phyloP scores from a whole-genome alignment of 192 early-diverging fungal species.

The Linderina pennispora region DNA sequence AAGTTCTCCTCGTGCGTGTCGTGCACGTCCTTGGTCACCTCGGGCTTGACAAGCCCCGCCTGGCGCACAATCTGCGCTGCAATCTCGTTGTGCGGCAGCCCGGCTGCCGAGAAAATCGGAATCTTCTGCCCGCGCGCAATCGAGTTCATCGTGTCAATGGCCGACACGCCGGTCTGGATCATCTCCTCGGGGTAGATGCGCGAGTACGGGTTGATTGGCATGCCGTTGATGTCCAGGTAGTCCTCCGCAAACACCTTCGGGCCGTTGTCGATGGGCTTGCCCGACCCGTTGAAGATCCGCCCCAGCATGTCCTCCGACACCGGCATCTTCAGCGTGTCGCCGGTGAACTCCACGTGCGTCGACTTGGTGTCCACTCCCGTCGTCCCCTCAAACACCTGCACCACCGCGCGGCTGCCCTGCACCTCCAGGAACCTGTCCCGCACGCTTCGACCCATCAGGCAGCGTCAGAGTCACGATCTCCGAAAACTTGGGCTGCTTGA shows the following conservation, averaged over 20 bases:
- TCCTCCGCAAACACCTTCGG: constrained; percentile 99
- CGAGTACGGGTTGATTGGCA: constrained; percentile 98
- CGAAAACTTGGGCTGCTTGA: constrained; percentile 96
- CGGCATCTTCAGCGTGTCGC: constrained; percentile 92
- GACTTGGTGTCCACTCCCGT: constrained; percentile 93
- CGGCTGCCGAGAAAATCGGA: constrained; percentile 98
- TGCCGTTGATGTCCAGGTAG: constrained; percentile 83
- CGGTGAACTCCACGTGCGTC: constrained; percentile 93
- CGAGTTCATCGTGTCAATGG: constrained; percentile 99
- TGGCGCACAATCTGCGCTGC: constrained; percentile 99
- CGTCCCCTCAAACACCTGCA: constrained; percentile 98
- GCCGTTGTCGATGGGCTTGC: constrained; percentile 98
- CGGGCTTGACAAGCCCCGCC: constrained; percentile 90
- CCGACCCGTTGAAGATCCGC: constrained; percentile 98
- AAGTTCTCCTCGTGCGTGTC: constrained; percentile 99
- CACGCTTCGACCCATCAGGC: constrained; percentile 90
- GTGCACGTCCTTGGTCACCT: constrained; percentile 82
- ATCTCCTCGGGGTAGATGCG: constrained; percentile 99
- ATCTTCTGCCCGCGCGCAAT: constrained; percentile 99
- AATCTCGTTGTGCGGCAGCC: constrained; percentile 99
- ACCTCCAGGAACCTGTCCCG: constrained; percentile 98
- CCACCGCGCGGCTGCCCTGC: constrained; percentile 90
- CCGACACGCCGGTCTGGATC: constrained; percentile 99
- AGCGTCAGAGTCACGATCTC: constrained; percentile 97
- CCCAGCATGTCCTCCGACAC: constrained; percentile 99